A percentile compares a stretch with the other conserved stretches of the same genome.
Evolutionary conservation across 192 early-diverging fungal genomes (phyloP).

Genomic region (Radiomyces spectabilis): DNA sequence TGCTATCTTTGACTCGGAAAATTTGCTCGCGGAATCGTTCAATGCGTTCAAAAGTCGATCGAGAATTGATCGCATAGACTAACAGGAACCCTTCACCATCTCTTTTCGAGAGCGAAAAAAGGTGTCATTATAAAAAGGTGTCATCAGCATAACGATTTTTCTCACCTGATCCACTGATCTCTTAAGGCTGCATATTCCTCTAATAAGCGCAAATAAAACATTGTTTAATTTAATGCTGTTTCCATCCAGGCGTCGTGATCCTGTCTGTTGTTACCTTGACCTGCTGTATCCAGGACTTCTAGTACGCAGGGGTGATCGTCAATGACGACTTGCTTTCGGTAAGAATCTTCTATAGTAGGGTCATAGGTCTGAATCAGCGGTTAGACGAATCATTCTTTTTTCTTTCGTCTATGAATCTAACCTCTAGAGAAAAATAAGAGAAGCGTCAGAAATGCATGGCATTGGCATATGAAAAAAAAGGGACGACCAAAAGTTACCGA

Average conservation of each 20-base stretch:
- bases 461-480: neutral
- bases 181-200: conserved; percentile 72
- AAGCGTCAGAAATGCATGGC: neutral
- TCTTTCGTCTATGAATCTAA: neutral
- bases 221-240: neutral
- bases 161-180: conserved; percentile 73
- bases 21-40: conserved; percentile 78
- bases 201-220: conserved; percentile 7
- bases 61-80: conserved; percentile 78
- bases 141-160: neutral
- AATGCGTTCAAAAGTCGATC: conserved; percentile 75
- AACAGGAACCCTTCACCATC: conserved; percentile 79
- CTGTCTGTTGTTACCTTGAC: conserved; percentile 40
- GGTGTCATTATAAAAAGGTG: too few relatives aligned
- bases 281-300: conserved; percentile 95
- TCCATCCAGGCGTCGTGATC: neutral
- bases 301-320: conserved; percentile 94
- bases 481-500: conserved; percentile 20
- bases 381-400: neutral
- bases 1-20: conserved; percentile 73
- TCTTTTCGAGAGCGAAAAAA: neutral
- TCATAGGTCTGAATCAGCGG: conserved; percentile 70
- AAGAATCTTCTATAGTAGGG: conserved; percentile 97
- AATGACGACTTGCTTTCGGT: conserved; percentile 94
- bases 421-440: conserved; percentile 1